Percentiles rank a stretch among this genome's conserved stretches.
phyloP scores from a whole-genome alignment of 352 stramenopile species.

The Globisporangium viniferum region DNA sequence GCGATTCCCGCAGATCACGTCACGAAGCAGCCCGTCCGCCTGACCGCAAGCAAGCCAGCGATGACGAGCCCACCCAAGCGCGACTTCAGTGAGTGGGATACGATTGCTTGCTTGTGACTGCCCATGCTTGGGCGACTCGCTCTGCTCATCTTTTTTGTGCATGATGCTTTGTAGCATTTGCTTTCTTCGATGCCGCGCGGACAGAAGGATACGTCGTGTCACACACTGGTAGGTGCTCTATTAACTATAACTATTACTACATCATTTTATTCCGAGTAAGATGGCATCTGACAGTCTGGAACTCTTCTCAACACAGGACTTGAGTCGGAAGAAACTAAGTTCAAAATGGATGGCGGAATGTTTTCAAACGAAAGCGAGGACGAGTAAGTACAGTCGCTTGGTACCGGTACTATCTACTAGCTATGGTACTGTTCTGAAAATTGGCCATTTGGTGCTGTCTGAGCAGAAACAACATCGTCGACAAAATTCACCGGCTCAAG shows the following conservation, averaged over 20 bases:
- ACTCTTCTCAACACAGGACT: background rate
- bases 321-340: background rate
- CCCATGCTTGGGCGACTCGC: background rate
- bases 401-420: background rate
- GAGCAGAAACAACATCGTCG: constrained; percentile 7
- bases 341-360: constrained; percentile 11
- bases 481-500: constrained; percentile 8
- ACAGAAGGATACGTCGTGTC: constrained; percentile 25
- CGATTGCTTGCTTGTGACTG: background rate
- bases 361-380: constrained; percentile 31
- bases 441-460: background rate
- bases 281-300: background rate
- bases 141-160: background rate
- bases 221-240: background rate
- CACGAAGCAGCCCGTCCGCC: background rate
- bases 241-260: background rate
- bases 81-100: constrained; percentile 11
- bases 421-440: background rate
- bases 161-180: constrained; percentile 24
- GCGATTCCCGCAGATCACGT: background rate
- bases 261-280: background rate
- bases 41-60: background rate
- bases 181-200: constrained; percentile 38
- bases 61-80: constrained; percentile 6
- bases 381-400: constrained; percentile 18